Conservation (phyloP, 2,329 filamentous ascomycete genomes). For the Fusarium subtropicale region DNA sequence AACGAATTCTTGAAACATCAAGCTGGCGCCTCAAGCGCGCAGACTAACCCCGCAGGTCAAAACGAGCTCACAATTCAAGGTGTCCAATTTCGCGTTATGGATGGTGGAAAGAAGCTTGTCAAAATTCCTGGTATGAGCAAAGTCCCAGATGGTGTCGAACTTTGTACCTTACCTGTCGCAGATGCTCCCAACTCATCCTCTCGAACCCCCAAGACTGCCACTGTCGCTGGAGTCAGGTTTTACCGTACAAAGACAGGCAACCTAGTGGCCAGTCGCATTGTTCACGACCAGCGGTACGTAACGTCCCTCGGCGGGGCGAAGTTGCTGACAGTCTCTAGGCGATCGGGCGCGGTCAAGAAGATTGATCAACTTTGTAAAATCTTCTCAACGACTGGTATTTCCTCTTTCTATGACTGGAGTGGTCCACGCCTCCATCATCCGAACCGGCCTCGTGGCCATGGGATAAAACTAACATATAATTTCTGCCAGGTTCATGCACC, state of each 20-base stretch:
- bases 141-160: neutral
- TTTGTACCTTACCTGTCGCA: slow-evolving; percentile 52
- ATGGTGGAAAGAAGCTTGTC: slow-evolving; percentile 85
- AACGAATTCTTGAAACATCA: slow-evolving; percentile 52
- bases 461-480: slow-evolving; percentile 58
- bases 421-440: slow-evolving; percentile 37
- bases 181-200: slow-evolving; percentile 70
- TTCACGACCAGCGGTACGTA: slow-evolving; percentile 81
- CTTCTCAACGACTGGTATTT: slow-evolving; percentile 77
- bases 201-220: slow-evolving; percentile 78
- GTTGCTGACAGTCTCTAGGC: slow-evolving; percentile 59
- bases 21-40: slow-evolving; percentile 24
- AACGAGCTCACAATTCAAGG: slow-evolving; percentile 77
- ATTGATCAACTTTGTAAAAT: slow-evolving; percentile 78
- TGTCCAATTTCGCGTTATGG: slow-evolving; percentile 77
- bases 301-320: slow-evolving; percentile 34
- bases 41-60: slow-evolving; percentile 51
- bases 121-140: slow-evolving; percentile 72
- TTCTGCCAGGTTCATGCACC: slow-evolving; percentile 78
- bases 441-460: slow-evolving; percentile 53
- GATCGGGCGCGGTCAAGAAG: slow-evolving; percentile 71
- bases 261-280: slow-evolving; percentile 79
- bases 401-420: slow-evolving; percentile 54
- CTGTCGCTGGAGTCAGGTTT: slow-evolving; percentile 83
- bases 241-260: slow-evolving; percentile 90